These are phyloP conservation scores for Dactylorhiza incarnata DNA, from an alignment of 106 monocot genomes.

Conservation along the genomic window DNA sequence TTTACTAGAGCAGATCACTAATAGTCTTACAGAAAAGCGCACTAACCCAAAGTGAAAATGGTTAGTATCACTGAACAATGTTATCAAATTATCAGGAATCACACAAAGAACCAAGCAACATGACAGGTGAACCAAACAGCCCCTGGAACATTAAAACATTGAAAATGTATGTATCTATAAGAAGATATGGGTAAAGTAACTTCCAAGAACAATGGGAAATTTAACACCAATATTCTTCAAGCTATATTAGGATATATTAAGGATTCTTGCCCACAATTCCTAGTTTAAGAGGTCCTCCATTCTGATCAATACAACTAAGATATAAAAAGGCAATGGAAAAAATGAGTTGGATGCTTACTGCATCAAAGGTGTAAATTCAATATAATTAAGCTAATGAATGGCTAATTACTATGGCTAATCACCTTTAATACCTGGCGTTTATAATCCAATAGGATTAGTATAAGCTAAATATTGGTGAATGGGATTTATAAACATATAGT, in stretches of 20 bases:
- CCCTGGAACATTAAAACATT: too few relatives aligned
- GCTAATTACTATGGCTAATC: neutral
- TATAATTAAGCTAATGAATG: neutral
- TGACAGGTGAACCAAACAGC: too few relatives aligned
- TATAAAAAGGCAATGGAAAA: neutral
- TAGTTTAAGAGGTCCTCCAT: neutral
- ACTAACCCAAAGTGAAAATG: too few relatives aligned
- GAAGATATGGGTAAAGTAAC: too few relatives aligned
- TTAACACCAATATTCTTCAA: neutral
- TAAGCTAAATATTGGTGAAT: neutral
- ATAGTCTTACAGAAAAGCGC: too few relatives aligned
- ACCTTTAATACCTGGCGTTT: neutral
- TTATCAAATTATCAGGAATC: too few relatives aligned
- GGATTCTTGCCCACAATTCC: neutral
- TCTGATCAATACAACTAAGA: neutral
- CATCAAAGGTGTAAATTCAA: neutral
- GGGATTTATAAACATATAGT: neutral
- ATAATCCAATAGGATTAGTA: neutral
- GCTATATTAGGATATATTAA: neutral
- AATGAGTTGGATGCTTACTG: neutral
- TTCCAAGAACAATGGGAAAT: too few relatives aligned
- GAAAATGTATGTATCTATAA: too few relatives aligned
- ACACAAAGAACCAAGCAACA: too few relatives aligned
- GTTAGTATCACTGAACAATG: too few relatives aligned
- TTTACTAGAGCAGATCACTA: too few relatives aligned